Evolutionary conservation across 2,329 filamentous ascomycete genomes (phyloP).

Genomic region (Trichophyton simii): DNA sequence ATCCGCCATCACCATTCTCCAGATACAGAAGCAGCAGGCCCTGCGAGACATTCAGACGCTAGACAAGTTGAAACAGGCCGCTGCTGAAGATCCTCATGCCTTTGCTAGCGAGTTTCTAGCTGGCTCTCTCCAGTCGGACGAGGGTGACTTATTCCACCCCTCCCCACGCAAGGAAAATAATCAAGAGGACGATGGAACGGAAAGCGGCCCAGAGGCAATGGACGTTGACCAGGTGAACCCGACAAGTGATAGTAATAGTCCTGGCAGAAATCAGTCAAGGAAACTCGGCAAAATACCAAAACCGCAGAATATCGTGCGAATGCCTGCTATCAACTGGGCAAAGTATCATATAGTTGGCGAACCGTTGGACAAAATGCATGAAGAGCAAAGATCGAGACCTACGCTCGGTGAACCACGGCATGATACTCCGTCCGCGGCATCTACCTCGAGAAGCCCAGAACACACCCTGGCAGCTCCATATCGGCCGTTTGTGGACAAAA

Average conservation of each 20-base stretch:
- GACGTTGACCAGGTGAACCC: slow-evolving; percentile 9
- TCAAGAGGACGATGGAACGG: slow-evolving; percentile 25
- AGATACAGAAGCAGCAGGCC: slow-evolving; percentile 71
- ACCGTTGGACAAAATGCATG: slow-evolving; percentile 70
- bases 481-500: slow-evolving; percentile 44
- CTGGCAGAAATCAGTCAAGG: slow-evolving; percentile 6
- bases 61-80: slow-evolving; percentile 56
- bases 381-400: slow-evolving; percentile 60
- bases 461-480: slow-evolving; percentile 47
- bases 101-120: slow-evolving; percentile 58
- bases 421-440: slow-evolving; percentile 22
- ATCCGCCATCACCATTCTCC: slow-evolving; percentile 72
- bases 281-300: slow-evolving; percentile 56
- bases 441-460: slow-evolving; percentile 28
- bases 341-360: slow-evolving; percentile 87
- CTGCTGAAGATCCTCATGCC: slow-evolving; percentile 55
- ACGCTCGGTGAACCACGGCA: slow-evolving; percentile 30
- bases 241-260: not conserved
- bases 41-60: slow-evolving; percentile 61
- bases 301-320: slow-evolving; percentile 70
- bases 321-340: slow-evolving; percentile 84
- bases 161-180: slow-evolving; percentile 22
- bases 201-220: slow-evolving; percentile 12
- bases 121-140: slow-evolving; percentile 43
- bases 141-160: slow-evolving; percentile 26